Percentiles rank a stretch among this genome's conserved stretches.
These are phyloP conservation scores for Fusarium acutatum DNA, from an alignment of 2,329 filamentous ascomycete species.

Conservation along the genomic window DNA sequence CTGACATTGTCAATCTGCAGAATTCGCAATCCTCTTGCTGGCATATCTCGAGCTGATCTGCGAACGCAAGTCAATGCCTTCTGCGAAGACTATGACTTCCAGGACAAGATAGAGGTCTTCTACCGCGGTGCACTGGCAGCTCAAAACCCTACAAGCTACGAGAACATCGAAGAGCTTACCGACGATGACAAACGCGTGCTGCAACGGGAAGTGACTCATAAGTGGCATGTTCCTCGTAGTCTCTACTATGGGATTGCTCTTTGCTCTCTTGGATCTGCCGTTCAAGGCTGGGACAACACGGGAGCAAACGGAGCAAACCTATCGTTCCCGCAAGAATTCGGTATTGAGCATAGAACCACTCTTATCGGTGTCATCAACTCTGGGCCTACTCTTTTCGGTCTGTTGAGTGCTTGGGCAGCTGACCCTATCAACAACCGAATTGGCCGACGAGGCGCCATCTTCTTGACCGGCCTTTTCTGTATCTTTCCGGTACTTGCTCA, in stretches of 20 bases:
- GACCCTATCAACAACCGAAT: conserved; percentile 50
- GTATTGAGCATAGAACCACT: conserved; percentile 53
- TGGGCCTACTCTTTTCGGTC: conserved; percentile 31
- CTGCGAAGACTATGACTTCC: conserved; percentile 41
- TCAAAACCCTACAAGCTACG: conserved; percentile 34
- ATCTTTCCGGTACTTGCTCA: conserved; percentile 63
- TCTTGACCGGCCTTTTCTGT: conserved; percentile 64
- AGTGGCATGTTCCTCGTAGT: conserved; percentile 41
- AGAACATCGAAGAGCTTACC: conserved; percentile 35
- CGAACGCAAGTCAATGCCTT: conserved; percentile 35
- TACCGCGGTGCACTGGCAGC: conserved; percentile 43
- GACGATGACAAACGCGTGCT: conserved; percentile 38
- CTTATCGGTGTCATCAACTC: conserved; percentile 67
- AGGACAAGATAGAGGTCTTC: conserved; percentile 40
- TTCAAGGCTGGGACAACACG: conserved; percentile 57
- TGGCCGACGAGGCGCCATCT: conserved; percentile 53
- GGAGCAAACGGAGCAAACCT: conserved; percentile 52
- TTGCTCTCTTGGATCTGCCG: conserved; percentile 43
- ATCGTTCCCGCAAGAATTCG: conserved; percentile 49
- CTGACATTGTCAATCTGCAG: conserved; percentile 1
- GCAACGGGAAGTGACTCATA: conserved; percentile 39
- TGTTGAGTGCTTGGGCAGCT: conserved; percentile 40
- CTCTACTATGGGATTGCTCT: conserved; percentile 43
- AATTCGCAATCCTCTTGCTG: conserved; percentile 41
- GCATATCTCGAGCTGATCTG: conserved; percentile 36